Base-by-base conservation (phyloP, 108 stramenopile genomes). In the Nannochloropsis gaditana region DNA sequence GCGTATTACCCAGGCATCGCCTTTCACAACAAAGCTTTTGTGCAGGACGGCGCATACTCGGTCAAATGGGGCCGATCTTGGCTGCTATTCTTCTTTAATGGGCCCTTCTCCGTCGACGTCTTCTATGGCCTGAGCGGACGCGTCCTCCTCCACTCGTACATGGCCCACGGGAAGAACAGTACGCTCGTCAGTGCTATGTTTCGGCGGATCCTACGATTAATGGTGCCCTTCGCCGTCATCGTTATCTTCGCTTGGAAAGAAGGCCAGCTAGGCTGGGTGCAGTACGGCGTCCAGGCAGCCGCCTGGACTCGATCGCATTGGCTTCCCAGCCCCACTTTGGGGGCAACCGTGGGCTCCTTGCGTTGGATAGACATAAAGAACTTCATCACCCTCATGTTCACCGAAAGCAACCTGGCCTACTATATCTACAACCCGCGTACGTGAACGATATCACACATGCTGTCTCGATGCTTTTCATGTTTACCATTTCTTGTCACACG, bases 41-140 rank as follows among this genome's bases (percentile, higher is more conserved):
- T 73, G 59, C 59, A 73, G 6, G 59, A 73, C n/a, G 59, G 59
- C 2, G 59, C 59, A 73, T 73, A 73, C n/a, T 73, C 59, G 59
- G 15, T n/a, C 19, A 73, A n/a, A n/a, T 73, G 59, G 59, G 59
- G 59, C 15, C 15, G 59, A 2, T 73, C 59, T 15, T 73, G 59
- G 59, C n/a, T 73, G 59, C n/a, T 73, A n/a, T 73, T 73, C n/a
- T 73, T 73, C 59, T 73, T 73, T 73, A 73, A 73, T 73, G 59
- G 59, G 3, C 59, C 59, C n/a, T 73, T 73, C 59, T n/a, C 19
- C n/a, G 59, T 73, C n/a, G 59, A 73, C n/a, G 3, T 73, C n/a
- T 73, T 73, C n/a, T 73, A 73, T 6, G 59, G 59, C 6, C n/a
- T 73, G n/a, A 73, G 59, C 59, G 4, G 59, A 73, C 4, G 8